These are phyloP conservation scores for Blumeriella jaapii DNA, from an alignment of 2,329 filamentous ascomycete genomes.

Conservation along the genomic window DNA sequence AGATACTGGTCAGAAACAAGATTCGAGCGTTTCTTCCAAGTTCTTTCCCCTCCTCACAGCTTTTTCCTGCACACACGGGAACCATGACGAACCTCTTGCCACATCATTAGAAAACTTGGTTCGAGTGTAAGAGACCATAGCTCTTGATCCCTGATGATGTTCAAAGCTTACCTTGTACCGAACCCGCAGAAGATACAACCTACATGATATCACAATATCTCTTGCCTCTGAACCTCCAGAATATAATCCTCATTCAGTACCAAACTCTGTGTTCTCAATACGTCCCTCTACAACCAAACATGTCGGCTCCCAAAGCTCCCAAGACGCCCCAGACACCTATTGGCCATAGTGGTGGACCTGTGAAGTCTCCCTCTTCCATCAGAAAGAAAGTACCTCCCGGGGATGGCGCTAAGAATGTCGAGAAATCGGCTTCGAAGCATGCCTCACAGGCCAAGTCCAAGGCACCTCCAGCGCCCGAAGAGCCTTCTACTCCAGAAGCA, in stretches of 20 bases:
- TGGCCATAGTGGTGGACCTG: conserved; percentile 6
- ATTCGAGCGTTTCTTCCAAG: background rate
- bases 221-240: conserved; percentile 2
- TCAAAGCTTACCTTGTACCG: background rate
- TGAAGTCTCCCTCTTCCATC: conserved; percentile 12
- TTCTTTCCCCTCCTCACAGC: background rate
- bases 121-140: conserved; percentile 1
- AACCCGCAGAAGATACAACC: background rate
- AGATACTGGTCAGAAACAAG: background rate
- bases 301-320: conserved; percentile 16
- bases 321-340: conserved; percentile 11
- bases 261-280: conserved; percentile 8
- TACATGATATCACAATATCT: background rate
- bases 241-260: conserved; percentile 2
- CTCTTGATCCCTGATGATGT: background rate
- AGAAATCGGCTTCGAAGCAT: conserved; percentile 9
- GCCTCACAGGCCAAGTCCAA: background rate
- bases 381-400: conserved; percentile 14
- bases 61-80: background rate
- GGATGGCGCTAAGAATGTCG: conserved; percentile 7
- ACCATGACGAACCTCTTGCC: too few species aligned
- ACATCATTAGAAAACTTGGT: too few species aligned
- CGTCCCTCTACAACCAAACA: conserved; percentile 2
- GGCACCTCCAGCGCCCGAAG: conserved; percentile 3
- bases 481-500: background rate